Base-by-base conservation (phyloP, 495 filamentous ascomycete species). In the Aspergillus leporis region DNA sequence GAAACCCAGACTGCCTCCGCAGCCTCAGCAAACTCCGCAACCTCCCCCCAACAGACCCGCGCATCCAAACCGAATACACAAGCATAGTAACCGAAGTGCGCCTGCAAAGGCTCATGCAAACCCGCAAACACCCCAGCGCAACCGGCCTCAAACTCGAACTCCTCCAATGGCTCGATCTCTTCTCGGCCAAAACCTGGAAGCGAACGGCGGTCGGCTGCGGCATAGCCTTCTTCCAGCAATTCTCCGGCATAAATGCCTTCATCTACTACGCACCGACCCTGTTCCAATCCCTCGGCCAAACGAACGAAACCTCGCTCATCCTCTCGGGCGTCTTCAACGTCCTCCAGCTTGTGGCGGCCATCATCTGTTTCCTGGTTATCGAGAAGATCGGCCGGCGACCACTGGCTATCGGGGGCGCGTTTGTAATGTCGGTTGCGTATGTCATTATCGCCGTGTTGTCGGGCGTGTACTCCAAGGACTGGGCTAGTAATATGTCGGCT, bases 1-100 rank as follows among this genome's bases (percentile, higher is more conserved):
- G 84, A 36, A 85, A 82, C 79, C 84, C 85, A 14, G 84, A 90
- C 38, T 73, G 79, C 54, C 73, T 81, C 9, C 61, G 67, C 5
- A 82, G 87, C 10, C 74, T 90, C 10, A 73, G 79, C 0, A 53
- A 60, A 19, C 55, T 72, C 1, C 65, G 67, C 34, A 22, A 46
- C n/a, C 66, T 58, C 10, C 66, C 66, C 13, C 8, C 41, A 0
- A 31, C 55, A 5, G 66, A 70, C 46, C 49, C 60, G 3, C 52
- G 53, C 3, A 55, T 70, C 6, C 62, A 68, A 51, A 23, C 31
- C 19, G 67, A 70, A 56, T 66, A 52, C 46, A 52, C 56, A 7
- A 60, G 60, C 5, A 70, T 70, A 30, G 49, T 67, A 10, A 14
- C 67, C 25, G 67, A 70, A 46, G 55, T 60, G 16, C 48, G 52